phyloP scores from a whole-genome alignment of 805 yeast species.

The Cyberlindnera misumaiensis region DNA sequence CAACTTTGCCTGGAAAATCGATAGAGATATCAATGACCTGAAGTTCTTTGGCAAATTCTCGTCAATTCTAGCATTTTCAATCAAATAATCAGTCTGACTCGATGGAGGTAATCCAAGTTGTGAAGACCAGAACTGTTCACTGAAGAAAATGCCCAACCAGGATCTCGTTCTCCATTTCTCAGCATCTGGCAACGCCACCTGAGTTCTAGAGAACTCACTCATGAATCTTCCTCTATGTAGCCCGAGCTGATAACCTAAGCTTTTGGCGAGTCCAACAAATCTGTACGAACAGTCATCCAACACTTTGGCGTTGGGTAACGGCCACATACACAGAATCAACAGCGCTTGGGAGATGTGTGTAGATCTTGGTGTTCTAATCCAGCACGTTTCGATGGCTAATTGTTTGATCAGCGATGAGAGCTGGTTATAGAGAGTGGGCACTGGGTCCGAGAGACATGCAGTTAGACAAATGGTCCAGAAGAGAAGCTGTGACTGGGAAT shows the following conservation, averaged over 20 bases:
- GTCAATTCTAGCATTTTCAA: conserved; percentile 74
- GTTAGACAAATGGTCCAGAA: conserved; percentile 91
- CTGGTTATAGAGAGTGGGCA: conserved; percentile 71
- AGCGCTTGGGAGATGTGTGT: conserved; percentile 91
- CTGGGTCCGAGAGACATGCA: conserved; percentile 81
- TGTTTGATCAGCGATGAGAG: conserved; percentile 76
- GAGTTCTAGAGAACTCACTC: conserved; percentile 84
- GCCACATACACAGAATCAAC: conserved; percentile 83
- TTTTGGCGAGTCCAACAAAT: conserved; percentile 81
- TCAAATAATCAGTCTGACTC: conserved; percentile 71
- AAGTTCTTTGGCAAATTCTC: conserved; percentile 56
- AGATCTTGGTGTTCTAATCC: conserved; percentile 89
- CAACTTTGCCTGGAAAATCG: conserved; percentile 79
- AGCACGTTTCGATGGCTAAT: conserved; percentile 84
- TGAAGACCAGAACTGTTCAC: conserved; percentile 89
- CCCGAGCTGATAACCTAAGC: conserved; percentile 78
- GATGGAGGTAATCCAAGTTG: conserved; percentile 84
- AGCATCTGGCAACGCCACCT: conserved; percentile 81
- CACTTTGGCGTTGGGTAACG: conserved; percentile 86
- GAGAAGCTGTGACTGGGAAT: conserved; percentile 73
- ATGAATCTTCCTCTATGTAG: conserved; percentile 89
- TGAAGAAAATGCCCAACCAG: conserved; percentile 83
- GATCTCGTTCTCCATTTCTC: conserved; percentile 92
- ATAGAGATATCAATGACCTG: conserved; percentile 62
- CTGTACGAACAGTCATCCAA: conserved; percentile 88